Evolutionary conservation across 257 asterid species (phyloP).

Genomic region (Marsdenia floribunda): DNA sequence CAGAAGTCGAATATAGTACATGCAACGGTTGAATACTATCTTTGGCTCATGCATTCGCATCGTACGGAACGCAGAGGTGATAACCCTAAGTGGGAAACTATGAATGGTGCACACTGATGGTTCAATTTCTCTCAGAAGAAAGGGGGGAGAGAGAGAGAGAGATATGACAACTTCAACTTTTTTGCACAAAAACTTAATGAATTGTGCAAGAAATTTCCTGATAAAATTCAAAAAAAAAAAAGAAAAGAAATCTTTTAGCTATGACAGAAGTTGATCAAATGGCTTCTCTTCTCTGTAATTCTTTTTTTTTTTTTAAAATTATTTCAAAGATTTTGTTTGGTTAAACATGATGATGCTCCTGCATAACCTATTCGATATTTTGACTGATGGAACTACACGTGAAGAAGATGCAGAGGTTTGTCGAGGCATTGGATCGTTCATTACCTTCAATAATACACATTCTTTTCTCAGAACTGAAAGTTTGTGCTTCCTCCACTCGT

Average conservation of each 20-base stretch:
- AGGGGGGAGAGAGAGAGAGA: background rate
- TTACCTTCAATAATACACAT: background rate
- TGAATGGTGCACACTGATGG: background rate
- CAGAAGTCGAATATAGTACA: too few relatives aligned
- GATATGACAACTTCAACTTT: background rate
- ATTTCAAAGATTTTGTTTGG: background rate
- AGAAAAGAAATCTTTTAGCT: too few relatives aligned
- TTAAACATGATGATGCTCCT: background rate
- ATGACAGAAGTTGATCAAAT: background rate
- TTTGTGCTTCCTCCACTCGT: background rate
- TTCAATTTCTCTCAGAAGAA: background rate
- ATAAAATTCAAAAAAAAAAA: background rate
- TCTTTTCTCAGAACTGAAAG: background rate
- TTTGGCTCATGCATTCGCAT: background rate
- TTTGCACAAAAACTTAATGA: background rate
- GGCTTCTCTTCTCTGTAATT: too few relatives aligned
- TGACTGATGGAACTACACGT: background rate
- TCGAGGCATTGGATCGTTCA: background rate
- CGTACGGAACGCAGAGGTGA: background rate
- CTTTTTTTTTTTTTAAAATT: background rate
- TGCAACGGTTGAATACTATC: too few relatives aligned
- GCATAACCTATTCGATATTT: background rate
- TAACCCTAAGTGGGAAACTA: background rate
- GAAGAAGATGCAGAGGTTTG: background rate
- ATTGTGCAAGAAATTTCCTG: background rate